These are phyloP conservation scores for Agrocybe pediades DNA, from an alignment of 768 basidiomycete species.

Conservation along the genomic window DNA sequence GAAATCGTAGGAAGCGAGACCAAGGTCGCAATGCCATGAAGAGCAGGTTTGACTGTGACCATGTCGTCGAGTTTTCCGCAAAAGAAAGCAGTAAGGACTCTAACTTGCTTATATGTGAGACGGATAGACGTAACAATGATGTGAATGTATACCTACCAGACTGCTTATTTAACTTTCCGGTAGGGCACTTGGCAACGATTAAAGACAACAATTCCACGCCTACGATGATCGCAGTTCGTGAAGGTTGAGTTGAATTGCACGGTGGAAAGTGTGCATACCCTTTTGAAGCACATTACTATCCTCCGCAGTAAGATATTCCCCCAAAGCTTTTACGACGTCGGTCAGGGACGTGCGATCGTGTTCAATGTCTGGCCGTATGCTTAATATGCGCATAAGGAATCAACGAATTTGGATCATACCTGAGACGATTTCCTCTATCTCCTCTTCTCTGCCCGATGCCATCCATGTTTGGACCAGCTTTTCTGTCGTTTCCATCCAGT, in stretches of 20 bases:
- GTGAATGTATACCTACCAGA: conserved; percentile 57
- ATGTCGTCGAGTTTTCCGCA: conserved; percentile 85
- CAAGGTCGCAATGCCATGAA: conserved; percentile 74
- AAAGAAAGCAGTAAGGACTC: conserved; percentile 82
- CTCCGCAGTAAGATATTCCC: conserved; percentile 86
- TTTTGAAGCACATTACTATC: conserved; percentile 77
- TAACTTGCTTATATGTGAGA: conserved; percentile 48
- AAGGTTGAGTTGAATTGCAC: background rate
- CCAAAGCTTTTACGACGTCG: conserved; percentile 82
- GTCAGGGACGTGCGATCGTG: conserved; percentile 62
- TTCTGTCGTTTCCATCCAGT: conserved; percentile 28
- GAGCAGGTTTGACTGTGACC: conserved; percentile 79
- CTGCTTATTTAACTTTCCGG: conserved; percentile 72
- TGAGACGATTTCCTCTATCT: conserved; percentile 57
- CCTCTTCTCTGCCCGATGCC: conserved; percentile 59
- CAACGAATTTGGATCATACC: conserved; percentile 43
- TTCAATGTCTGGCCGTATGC: conserved; percentile 41
- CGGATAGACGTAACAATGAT: background rate
- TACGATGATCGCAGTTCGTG: conserved; percentile 29
- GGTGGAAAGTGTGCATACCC: conserved; percentile 47
- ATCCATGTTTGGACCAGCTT: conserved; percentile 75
- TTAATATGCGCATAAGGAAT: conserved; percentile 11
- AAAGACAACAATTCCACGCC: conserved; percentile 84
- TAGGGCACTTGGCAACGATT: conserved; percentile 63
- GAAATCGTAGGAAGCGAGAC: conserved; percentile 64